phyloP scores from a whole-genome alignment of 208 protist species.

The Crithidia bombi region DNA sequence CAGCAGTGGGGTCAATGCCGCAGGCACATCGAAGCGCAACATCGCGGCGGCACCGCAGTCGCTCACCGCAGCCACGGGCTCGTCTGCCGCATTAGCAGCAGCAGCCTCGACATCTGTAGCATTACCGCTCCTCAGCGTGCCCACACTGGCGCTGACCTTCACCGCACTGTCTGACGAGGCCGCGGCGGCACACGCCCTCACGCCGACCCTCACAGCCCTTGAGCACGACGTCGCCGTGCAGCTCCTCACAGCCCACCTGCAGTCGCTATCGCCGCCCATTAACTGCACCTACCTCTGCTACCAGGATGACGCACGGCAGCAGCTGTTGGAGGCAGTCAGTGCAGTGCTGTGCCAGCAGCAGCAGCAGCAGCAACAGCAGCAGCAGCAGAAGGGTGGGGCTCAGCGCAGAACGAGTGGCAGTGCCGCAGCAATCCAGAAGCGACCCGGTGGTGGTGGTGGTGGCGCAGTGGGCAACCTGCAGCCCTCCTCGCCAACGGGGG shows the following conservation, averaged over 20 bases:
- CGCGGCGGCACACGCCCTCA: constrained; percentile 42
- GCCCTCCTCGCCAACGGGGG: not conserved
- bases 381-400: constrained; percentile 4
- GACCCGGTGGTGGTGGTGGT: no score
- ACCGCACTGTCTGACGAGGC: constrained; percentile 60
- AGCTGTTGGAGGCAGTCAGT: constrained; percentile 29
- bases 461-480: not conserved
- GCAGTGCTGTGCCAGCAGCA: constrained; percentile 35
- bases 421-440: constrained; percentile 5
- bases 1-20: no score
- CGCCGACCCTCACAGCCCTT: constrained; percentile 49
- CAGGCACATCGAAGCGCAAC: no score
- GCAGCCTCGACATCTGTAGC: not conserved
- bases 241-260: constrained; percentile 62
- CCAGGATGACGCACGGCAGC: constrained; percentile 42
- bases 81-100: not conserved
- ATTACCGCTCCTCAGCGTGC: constrained; percentile 45
- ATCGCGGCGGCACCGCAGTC: constrained; percentile 12
- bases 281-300: constrained; percentile 85
- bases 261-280: constrained; percentile 51
- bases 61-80: constrained; percentile 13
- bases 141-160: constrained; percentile 48
- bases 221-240: constrained; percentile 67
- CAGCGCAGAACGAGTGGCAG: not conserved
- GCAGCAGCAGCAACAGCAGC: constrained; percentile 23